Evolutionary conservation across 148 eudicot species (phyloP).

Genomic region (Cornus suecica): DNA sequence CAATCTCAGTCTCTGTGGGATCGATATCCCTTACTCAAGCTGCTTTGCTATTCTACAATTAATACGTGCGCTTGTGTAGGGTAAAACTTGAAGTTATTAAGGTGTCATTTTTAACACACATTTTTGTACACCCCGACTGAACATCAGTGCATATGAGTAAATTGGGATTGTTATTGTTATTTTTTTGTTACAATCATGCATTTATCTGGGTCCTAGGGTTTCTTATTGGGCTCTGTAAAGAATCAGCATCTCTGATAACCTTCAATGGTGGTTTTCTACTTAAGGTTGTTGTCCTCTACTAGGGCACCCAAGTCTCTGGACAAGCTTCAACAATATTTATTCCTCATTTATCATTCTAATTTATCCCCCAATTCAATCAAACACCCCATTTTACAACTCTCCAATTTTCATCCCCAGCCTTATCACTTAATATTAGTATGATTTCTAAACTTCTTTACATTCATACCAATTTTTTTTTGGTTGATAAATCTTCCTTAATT

Average conservation of each 20-base stretch:
- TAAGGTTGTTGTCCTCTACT: background rate
- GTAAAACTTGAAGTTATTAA: too few species aligned
- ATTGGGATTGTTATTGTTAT: too few species aligned
- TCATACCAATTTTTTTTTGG: background rate
- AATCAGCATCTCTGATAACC: slow-evolving; percentile 23
- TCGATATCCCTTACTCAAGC: too few species aligned
- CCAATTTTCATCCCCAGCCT: background rate
- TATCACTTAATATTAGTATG: background rate
- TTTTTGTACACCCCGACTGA: too few species aligned
- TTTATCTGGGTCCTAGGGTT: background rate
- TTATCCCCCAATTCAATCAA: background rate
- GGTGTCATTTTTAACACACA: too few species aligned
- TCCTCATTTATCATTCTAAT: background rate
- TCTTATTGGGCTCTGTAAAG: slow-evolving; percentile 16
- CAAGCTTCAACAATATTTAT: background rate
- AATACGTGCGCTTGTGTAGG: too few species aligned
- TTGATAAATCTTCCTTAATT: background rate
- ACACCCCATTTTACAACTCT: background rate
- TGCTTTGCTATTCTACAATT: too few species aligned
- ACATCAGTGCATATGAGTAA: too few species aligned
- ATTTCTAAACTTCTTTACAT: background rate
- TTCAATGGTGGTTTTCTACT: slow-evolving; percentile 21
- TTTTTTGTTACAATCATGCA: too few species aligned
- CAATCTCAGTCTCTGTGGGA: too few species aligned
- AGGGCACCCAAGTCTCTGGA: slow-evolving; percentile 8